Conservation (phyloP, 1,284 basidiomycete genomes). For the Rhodotorula mucilaginosa region DNA sequence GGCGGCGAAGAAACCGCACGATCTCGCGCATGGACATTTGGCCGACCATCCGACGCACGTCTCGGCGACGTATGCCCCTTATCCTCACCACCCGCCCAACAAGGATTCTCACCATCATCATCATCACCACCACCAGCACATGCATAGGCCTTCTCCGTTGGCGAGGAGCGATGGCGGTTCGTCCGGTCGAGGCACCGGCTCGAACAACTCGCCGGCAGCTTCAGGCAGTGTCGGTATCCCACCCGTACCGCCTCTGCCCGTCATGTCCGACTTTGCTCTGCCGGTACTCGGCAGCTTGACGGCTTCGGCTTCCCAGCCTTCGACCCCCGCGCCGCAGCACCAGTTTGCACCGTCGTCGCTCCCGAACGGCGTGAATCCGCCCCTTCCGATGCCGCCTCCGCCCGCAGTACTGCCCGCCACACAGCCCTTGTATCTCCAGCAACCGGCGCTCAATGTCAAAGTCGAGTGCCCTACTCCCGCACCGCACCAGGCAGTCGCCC, state of each 20-base stretch:
- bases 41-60: slow-evolving; percentile 28
- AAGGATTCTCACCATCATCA: slow-evolving; percentile 1
- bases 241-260: not conserved
- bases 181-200: not conserved
- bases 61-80: slow-evolving; percentile 23
- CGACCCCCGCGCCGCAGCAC: too few relatives aligned
- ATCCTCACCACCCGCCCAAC: slow-evolving; percentile 18
- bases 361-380: too few relatives aligned
- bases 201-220: not conserved
- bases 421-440: too few relatives aligned
- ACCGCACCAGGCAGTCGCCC: too few relatives aligned
- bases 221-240: not conserved
- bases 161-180: not conserved
- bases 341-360: too few relatives aligned
- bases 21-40: slow-evolving; percentile 30
- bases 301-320: too few relatives aligned
- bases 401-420: too few relatives aligned
- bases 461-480: too few relatives aligned
- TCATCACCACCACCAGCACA: not conserved
- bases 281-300: too few relatives aligned
- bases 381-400: too few relatives aligned
- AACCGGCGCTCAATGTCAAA: too few relatives aligned
- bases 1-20: slow-evolving; percentile 22
- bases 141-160: slow-evolving; percentile 6
- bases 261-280: too few relatives aligned